These are phyloP conservation scores for Flueggea neowawraea DNA, from an alignment of 441 rosid genomes.

Conservation along the genomic window DNA sequence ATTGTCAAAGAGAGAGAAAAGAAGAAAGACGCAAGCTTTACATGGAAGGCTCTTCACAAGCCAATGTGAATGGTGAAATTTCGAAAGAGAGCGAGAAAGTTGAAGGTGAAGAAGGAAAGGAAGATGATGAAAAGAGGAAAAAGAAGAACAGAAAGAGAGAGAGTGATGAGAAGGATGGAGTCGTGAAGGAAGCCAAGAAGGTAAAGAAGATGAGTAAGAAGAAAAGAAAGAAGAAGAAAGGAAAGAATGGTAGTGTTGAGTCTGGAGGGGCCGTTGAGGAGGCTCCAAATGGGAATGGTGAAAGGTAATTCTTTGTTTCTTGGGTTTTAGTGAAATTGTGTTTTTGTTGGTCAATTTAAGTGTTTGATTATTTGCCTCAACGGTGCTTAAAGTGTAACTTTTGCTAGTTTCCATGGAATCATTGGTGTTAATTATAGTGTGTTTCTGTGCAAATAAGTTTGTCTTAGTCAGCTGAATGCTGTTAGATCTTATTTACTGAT, in stretches of 20 bases:
- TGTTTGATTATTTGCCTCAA: not conserved
- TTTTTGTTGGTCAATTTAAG: too few relatives aligned
- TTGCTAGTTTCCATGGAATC: too few relatives aligned
- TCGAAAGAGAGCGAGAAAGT: slow-evolving; percentile 10
- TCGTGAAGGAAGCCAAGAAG: slow-evolving; percentile 27
- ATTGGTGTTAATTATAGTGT: not conserved
- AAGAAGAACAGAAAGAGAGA: slow-evolving; percentile 6
- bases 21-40: too few relatives aligned
- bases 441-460: not conserved
- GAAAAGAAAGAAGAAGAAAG: slow-evolving; percentile 20
- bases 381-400: too few relatives aligned
- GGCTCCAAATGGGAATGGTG: slow-evolving; percentile 16
- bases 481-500: not conserved
- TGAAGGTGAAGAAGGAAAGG: slow-evolving; percentile 8
- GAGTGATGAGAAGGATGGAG: slow-evolving; percentile 18
- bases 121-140: slow-evolving; percentile 11
- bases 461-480: too few relatives aligned
- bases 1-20: too few relatives aligned
- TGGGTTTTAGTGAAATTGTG: not conserved
- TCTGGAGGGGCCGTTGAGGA: slow-evolving; percentile 14
- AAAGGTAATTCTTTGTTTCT: slow-evolving; percentile 34
- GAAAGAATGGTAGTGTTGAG: slow-evolving; percentile 18
- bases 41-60: slow-evolving; percentile 12
- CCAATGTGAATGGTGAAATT: slow-evolving; percentile 2
- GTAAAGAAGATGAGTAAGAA: slow-evolving; percentile 29